A percentile compares a stretch with the other conserved stretches of the same genome.
Evolutionary conservation across 2,329 filamentous ascomycete genomes (phyloP).

Genomic region (Chaetomium strumarium): DNA sequence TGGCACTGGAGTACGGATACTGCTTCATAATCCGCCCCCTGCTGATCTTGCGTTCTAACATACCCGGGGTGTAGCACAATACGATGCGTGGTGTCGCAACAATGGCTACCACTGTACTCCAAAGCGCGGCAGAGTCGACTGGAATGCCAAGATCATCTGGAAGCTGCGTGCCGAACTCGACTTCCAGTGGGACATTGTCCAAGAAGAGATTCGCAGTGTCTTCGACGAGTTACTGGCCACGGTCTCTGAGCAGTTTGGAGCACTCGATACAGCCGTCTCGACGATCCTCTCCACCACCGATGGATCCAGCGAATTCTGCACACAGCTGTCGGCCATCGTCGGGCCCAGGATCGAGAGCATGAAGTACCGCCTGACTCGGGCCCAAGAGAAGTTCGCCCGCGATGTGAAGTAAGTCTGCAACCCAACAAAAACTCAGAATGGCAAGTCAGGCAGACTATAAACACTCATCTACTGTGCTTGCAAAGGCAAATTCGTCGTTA

Average conservation of each 20-base stretch:
- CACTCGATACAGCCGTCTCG: background rate
- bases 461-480: background rate
- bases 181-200: background rate
- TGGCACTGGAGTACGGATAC: background rate
- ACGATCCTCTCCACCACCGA: background rate
- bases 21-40: background rate
- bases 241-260: background rate
- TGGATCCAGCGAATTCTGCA: background rate
- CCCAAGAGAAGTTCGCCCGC: background rate
- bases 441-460: no score
- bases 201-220: background rate
- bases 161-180: background rate
- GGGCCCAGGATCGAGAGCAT: background rate
- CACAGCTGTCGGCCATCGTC: background rate
- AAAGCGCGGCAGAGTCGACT: background rate
- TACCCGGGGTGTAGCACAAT: background rate
- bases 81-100: background rate
- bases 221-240: background rate
- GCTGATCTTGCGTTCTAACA: background rate
- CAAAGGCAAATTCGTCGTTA: background rate
- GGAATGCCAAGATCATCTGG: background rate
- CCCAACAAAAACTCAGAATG: background rate
- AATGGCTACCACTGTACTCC: background rate
- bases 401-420: background rate
- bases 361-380: background rate